Percentiles rank a stretch among this genome's conserved stretches.
Conservation (phyloP, 306 rosid genomes). For the Cicer yamashitae region DNA sequence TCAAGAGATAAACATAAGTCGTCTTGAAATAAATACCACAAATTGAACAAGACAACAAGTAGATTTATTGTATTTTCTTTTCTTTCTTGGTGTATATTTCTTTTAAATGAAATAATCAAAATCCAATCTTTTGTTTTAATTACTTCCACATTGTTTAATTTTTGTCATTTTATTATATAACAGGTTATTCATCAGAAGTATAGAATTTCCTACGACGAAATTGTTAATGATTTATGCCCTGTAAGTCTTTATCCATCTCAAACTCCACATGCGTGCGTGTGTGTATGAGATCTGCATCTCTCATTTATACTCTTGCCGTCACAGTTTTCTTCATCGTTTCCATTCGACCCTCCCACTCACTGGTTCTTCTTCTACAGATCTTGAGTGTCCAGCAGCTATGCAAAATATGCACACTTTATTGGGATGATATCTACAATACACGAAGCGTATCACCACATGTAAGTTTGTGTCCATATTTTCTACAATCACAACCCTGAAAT, state of each 20-base stretch:
- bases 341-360: slow-evolving; percentile 4
- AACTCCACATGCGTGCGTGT: not conserved
- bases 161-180: slow-evolving; percentile 36
- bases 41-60: not conserved
- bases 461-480: slow-evolving; percentile 44
- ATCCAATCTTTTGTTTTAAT: slow-evolving; percentile 17
- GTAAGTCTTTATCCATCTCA: slow-evolving; percentile 61
- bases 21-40: no score
- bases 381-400: slow-evolving; percentile 93
- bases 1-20: no score
- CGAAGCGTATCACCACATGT: slow-evolving; percentile 90
- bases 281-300: not conserved
- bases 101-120: slow-evolving; percentile 18
- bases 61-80: slow-evolving; percentile 22
- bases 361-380: slow-evolving; percentile 61
- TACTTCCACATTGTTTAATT: slow-evolving; percentile 34
- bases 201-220: slow-evolving; percentile 90
- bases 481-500: slow-evolving; percentile 13
- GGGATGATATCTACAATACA: slow-evolving; percentile 91
- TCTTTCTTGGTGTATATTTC: slow-evolving; percentile 1
- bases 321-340: slow-evolving; percentile 6
- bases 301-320: not conserved
- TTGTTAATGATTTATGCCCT: slow-evolving; percentile 91
- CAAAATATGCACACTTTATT: slow-evolving; percentile 90
- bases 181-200: slow-evolving; percentile 98